Evolutionary conservation across 352 stramenopile species (phyloP), one percentile per base, ranked within the genome.

Genomic region (Pythium apleroticum): DNA sequence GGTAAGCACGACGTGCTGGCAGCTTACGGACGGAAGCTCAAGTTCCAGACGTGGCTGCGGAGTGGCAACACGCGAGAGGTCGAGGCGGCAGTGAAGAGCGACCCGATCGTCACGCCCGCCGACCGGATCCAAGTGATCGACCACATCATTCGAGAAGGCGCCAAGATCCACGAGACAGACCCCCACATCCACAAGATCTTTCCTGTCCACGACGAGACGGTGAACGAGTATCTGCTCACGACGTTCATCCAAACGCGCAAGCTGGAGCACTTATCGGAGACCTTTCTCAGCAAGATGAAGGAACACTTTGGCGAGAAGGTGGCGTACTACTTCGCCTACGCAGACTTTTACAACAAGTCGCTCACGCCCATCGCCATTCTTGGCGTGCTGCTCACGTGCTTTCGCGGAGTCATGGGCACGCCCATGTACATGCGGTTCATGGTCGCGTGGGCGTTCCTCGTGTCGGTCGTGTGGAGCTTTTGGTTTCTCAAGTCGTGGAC

Each of bases 331-430:
- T 95, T 95, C 43, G 82, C 83, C 11, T 95, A 92, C 63, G 88
- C 90, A 65, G 82, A 92, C 72, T 91, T 86, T 50, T 95, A 95
- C 82, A 95, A 93, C 71, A 95, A 91, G 63, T 69, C 81, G 48
- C 67, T 95, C 28, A 63, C 90, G 11, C 86, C 84, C n/a, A 87
- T 95, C 49, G 86, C 86, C 1, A 58, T 93, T 28, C 62, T 95
- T 5, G 86, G 86, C 2, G 69, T 94, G 30, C 30, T 91, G 33
- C 68, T 94, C 49, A 89, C 84, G 33, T 86, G 77, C 54, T 73
- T 93, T 20, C 82, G 81, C 25, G 61, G 75, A 19, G 57, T 74
- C 19, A 81, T 95, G 63, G 80, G 84, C 5, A 91, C 81, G 1
- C 72, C 74, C n/a, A 74, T 88, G 73, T 95, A 93, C 75, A 93